phyloP scores from a whole-genome alignment of 306 rosid species.

The Sicyos baderoa region DNA sequence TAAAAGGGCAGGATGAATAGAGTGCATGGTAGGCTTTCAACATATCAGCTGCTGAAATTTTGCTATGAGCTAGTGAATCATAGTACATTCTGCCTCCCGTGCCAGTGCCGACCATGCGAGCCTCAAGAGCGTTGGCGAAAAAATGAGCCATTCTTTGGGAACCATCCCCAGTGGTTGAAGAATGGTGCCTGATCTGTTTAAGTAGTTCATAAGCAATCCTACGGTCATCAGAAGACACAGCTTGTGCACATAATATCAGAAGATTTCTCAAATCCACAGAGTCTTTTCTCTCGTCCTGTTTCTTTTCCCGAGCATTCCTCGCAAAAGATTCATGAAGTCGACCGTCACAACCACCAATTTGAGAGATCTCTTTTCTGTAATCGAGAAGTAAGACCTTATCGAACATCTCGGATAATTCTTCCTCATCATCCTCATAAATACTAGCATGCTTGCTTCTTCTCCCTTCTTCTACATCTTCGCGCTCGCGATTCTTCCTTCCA shows the following conservation, averaged over 20 bases:
- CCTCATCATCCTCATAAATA: constrained; percentile 31
- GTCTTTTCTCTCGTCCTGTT: constrained; percentile 19
- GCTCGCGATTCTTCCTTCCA: constrained; percentile 44
- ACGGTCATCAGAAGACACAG: constrained; percentile 19
- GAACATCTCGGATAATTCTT: constrained; percentile 41
- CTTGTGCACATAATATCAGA: constrained; percentile 19
- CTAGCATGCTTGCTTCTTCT: constrained; percentile 51
- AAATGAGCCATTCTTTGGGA: constrained; percentile 23
- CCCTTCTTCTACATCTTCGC: constrained; percentile 32
- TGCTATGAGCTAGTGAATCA: constrained; percentile 10
- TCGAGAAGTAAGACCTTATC: constrained; percentile 40
- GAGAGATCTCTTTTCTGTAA: constrained; percentile 8
- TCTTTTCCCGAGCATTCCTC: constrained; percentile 17
- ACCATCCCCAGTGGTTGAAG: constrained; percentile 17
- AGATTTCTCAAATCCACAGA: constrained; percentile 22
- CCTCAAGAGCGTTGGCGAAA: constrained; percentile 23
- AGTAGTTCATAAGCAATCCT: constrained; percentile 21
- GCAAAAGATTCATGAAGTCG: constrained; percentile 8
- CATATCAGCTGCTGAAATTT: constrained; percentile 16
- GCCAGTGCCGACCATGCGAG: constrained; percentile 22
- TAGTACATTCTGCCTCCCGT: constrained; percentile 15
- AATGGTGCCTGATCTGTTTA: constrained; percentile 22
- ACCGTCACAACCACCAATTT: background rate
- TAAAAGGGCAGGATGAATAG: constrained; percentile 19
- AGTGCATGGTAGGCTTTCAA: constrained; percentile 18